Percentiles rank a stretch among this genome's conserved stretches.
These are phyloP conservation scores for Hamamelis virginiana DNA, from an alignment of 164 flowering plant genomes.

Conservation along the genomic window DNA sequence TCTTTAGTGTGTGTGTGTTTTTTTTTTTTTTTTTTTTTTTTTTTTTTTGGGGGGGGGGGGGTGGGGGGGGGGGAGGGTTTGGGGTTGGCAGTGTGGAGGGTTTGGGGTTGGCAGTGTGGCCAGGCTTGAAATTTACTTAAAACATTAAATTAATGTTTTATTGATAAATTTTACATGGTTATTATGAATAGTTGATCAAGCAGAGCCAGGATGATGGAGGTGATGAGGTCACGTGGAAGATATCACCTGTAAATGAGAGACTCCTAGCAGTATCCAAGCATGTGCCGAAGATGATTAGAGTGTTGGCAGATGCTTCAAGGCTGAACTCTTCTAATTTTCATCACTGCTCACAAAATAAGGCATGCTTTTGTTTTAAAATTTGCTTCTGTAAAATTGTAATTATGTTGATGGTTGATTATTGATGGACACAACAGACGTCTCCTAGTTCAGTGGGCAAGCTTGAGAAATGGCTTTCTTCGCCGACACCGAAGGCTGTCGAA, in stretches of 20 bases:
- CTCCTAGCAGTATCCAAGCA: slow-evolving; percentile 68
- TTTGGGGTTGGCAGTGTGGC: no score
- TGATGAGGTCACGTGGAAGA: slow-evolving; percentile 92
- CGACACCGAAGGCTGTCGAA: slow-evolving; percentile 35
- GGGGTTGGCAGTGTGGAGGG: no score
- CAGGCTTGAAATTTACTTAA: not conserved
- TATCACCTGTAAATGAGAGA: slow-evolving; percentile 86
- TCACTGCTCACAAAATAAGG: slow-evolving; percentile 56
- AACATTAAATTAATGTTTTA: no score
- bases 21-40: not conserved
- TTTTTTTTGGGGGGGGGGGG: no score
- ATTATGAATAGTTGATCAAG: slow-evolving; percentile 60
- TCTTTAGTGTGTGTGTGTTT: not conserved
- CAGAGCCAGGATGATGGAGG: slow-evolving; percentile 95
- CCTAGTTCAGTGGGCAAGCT: slow-evolving; percentile 38
- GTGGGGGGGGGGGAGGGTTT: no score
- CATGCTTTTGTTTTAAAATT: slow-evolving; percentile 7
- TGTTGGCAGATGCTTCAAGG: slow-evolving; percentile 66
- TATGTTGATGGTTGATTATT: slow-evolving; percentile 4
- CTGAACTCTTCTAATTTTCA: slow-evolving; percentile 41
- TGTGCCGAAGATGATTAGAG: slow-evolving; percentile 47
- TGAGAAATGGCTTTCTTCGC: slow-evolving; percentile 62
- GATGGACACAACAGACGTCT: slow-evolving; percentile 32
- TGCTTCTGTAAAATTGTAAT: not conserved
- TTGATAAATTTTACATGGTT: not conserved